Conservation (phyloP, 23 red algal genomes). For the Gracilaria domingensis region DNA sequence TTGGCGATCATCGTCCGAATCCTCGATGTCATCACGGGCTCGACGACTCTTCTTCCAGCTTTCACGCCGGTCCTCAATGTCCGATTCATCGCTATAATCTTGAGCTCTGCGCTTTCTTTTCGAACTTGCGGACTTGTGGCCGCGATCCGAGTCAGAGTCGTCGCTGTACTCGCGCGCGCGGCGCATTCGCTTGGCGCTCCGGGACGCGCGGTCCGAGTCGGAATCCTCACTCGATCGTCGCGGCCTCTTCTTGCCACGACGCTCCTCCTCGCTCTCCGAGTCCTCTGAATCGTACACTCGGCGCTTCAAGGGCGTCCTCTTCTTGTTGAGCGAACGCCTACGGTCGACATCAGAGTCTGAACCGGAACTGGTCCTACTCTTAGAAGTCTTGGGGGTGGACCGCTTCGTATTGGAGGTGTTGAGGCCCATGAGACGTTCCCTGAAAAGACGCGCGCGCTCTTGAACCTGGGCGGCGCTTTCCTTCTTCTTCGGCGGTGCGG, state of each 20-base stretch:
- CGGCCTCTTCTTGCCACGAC: not conserved
- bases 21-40: slow-evolving; percentile 2
- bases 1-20: slow-evolving; percentile 7
- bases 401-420: not conserved
- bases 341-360: slow-evolving; percentile 10
- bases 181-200: not conserved
- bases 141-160: slow-evolving; percentile 7
- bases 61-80: not conserved
- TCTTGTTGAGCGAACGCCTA: not conserved
- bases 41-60: slow-evolving; percentile 8
- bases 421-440: slow-evolving; percentile 29
- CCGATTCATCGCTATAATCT: slow-evolving; percentile 16
- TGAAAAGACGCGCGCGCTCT: slow-evolving; percentile 27
- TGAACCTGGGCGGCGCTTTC: not conserved
- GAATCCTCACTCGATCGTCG: slow-evolving; percentile 1
- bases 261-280: not conserved
- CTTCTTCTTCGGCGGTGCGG: not conserved
- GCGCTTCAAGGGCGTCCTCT: not conserved
- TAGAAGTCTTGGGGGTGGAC: not conserved
- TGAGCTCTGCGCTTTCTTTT: not conserved
- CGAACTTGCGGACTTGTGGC: not conserved
- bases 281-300: not conserved
- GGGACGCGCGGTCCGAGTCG: not conserved
- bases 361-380: not conserved
- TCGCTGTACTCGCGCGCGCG: slow-evolving; percentile 10